Evolutionary conservation across 129 eudicot genomes (phyloP), one percentile per base, ranked within the genome.

Genomic region (Logfia minima): DNA sequence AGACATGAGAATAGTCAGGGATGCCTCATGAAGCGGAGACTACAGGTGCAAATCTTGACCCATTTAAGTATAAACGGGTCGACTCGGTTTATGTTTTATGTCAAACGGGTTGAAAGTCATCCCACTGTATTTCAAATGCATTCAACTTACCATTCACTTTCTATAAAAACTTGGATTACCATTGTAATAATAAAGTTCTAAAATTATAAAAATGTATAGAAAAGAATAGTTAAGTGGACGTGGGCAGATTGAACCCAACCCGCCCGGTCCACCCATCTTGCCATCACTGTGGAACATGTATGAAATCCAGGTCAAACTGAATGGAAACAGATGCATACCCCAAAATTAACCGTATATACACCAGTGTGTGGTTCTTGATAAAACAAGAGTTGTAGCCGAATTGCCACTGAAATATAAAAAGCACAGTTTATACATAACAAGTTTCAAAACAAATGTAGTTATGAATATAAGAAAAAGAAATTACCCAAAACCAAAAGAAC

Each of bases 401-500:
- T 77, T 94, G 97, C 99, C 99, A 94, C 99, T 94, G 96, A 7
- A 81, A 82, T 32, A n/a, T 53, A 65, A 78, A 37, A 75, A 21
- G 13, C n/a, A 37, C 19, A 45, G 31, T 60, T 51, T 19, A n/a
- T 59, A 68, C 37, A 77, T 71, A 14, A 10, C 67, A 14, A 48
- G 51, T 28, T 61, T 65, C 22, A 21, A 70, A 75, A 45, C 39
- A 16, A 70, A 77, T 5, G 10, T 28, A 17, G 73, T 48, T 5
- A 59, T 14, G 5, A 24, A 65, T 59, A 76, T 34, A 43, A 68
- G 80, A 71, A 14, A 75, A 60, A 71, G 75, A 66, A 72, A 65
- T 72, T 91, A 94, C 99, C 99, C 99, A 94, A 81, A 88, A 91
- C 99, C 99, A 94, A 79, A 94, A 94, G 85, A 91, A 94, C 0